Evolutionary conservation across 1,284 basidiomycete species (phyloP), one percentile per base, ranked within the genome.

Genomic region (Malassezia nana): DNA sequence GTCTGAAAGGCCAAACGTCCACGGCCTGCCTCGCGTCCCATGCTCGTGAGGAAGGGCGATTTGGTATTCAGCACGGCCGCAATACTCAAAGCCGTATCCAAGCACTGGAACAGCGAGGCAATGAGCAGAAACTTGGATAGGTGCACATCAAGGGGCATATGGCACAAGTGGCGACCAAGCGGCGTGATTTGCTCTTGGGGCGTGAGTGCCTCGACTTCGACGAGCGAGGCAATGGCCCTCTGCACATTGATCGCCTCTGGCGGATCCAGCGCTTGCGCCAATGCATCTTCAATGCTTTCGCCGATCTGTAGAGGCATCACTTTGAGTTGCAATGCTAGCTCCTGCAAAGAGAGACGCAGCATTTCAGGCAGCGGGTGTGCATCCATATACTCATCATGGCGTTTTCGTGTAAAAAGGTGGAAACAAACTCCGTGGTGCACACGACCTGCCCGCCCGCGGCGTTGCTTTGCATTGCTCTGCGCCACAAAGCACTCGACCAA

Each of bases 291-390:
- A 53, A 98, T 89, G 0, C 63, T 64, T 12, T 79, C 77, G 12
- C 91, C 92, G 39, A 96, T 77, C 63, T 87, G 85, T 40, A 94
- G 79, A 67, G 87, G 89, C 82, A 98, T 87, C 57, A 95, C 92
- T 77, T 99, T 99, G 77, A 92, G 95, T 46, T 90, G 84, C 44
- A 99, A 78, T 0, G 90, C 89, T 16, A 99, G 81, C 72, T 96
- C 90, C 53, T 92, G 91, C 25, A 98, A 78, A 60, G 91, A 94
- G 4, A 98, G 78, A 22, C 94, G 83, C 75, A 89, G 83, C 82
- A 98, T 98, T 75, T 99, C 92, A 0, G 92, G 94, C 40, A 91
- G 80, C 2, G 91, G 90, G 73, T 91, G 85, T 20, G 91, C 87
- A 2, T 86, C 84, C 77, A 98, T 81, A 51, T 78, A 76, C 31